phyloP scores from a whole-genome alignment of 306 rosid genomes.

The peach (Prunus persica) region DNA sequence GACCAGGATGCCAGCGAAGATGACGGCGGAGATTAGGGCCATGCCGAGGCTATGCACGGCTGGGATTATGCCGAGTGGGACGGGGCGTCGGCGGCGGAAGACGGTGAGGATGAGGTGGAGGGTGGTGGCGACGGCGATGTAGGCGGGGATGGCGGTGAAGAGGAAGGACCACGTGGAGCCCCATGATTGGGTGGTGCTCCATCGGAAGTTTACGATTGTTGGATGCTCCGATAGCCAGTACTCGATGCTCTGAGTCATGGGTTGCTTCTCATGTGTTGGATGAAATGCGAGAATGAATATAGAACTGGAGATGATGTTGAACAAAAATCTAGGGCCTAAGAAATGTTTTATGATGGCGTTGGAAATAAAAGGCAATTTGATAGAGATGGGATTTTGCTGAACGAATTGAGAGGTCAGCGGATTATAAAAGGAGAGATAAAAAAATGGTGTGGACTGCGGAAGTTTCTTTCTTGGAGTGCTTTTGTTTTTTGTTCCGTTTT shows the following conservation, averaged over 20 bases:
- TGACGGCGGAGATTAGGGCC: conserved; percentile 39
- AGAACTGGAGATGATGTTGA: neutral
- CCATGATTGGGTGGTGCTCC: conserved; percentile 64
- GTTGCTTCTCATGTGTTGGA: conserved; percentile 3
- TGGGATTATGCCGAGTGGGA: conserved; percentile 60
- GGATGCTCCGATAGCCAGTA: conserved; percentile 66
- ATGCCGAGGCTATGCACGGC: conserved; percentile 59
- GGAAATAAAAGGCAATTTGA: no score
- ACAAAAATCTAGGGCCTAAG: no score
- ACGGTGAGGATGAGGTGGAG: conserved; percentile 43
- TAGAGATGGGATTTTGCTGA: no score
- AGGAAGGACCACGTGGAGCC: conserved; percentile 73
- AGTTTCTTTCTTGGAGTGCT: no score
- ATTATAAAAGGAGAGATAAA: no score
- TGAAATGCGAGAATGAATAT: neutral
- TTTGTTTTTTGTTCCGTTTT: no score
- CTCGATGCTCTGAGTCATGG: conserved; percentile 14
- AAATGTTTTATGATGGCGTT: neutral
- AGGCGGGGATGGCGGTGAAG: conserved; percentile 42
- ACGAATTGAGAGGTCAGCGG: no score
- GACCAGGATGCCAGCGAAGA: conserved; percentile 53
- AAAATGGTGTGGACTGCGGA: no score
- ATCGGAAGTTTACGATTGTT: conserved; percentile 44
- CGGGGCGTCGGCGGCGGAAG: conserved; percentile 29
- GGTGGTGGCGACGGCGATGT: conserved; percentile 33